phyloP scores from a whole-genome alignment of 371 early-diverging fungal species.

The Mucor sp. region DNA sequence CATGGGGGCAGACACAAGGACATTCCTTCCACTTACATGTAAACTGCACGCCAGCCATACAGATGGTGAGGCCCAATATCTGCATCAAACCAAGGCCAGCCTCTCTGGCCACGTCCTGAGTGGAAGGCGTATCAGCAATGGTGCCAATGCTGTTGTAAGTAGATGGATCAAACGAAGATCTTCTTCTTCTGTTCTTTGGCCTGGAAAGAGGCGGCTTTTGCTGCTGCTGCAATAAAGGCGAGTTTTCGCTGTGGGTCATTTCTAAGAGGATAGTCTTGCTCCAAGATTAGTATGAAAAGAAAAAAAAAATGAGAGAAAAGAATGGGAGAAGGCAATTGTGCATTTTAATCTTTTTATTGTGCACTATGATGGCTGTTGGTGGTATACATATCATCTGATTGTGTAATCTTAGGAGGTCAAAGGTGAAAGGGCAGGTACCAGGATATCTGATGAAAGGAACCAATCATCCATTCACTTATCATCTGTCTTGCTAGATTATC shows the following conservation, averaged over 20 bases:
- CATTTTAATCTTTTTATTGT: background rate
- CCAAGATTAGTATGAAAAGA: too few species aligned
- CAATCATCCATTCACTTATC: constrained; percentile 8
- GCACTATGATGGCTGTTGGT: too few species aligned
- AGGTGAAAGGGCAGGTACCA: background rate
- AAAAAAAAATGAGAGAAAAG: background rate
- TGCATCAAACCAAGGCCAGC: constrained; percentile 27
- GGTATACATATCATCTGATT: constrained; percentile 4
- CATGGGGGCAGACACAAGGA: background rate
- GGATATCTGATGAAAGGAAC: constrained; percentile 8
- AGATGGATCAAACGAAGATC: constrained; percentile 52
- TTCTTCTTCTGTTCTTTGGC: constrained; percentile 38
- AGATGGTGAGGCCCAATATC: constrained; percentile 52
- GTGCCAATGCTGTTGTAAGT: constrained; percentile 44
- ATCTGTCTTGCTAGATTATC: background rate
- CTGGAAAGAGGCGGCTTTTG: constrained; percentile 41
- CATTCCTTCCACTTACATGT: constrained; percentile 49
- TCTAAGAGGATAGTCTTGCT: background rate
- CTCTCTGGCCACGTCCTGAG: constrained; percentile 13
- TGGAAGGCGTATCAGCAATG: constrained; percentile 14
- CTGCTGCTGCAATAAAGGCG: constrained; percentile 20
- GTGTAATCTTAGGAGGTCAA: background rate
- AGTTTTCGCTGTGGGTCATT: constrained; percentile 12
- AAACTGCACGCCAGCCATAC: constrained; percentile 69
- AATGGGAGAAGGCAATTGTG: background rate